Base-by-base conservation (phyloP, 2,329 filamentous ascomycete species). In the Tolypocladium capitatum region DNA sequence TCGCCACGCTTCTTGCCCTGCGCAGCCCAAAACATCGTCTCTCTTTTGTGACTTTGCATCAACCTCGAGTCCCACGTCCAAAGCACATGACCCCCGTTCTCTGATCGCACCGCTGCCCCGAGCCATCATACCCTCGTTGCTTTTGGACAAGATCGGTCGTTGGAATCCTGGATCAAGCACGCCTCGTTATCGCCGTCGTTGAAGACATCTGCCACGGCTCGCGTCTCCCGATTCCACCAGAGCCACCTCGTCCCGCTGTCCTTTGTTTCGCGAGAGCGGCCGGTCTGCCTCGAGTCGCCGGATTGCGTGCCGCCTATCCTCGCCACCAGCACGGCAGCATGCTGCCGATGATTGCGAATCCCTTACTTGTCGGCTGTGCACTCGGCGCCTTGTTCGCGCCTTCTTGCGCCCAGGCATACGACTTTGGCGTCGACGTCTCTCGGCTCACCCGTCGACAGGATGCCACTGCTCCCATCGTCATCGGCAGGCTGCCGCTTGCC, bases 351-450 rank as follows among this genome's bases (percentile, higher is more conserved):
- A 18, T 18, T 27, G 30, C 27, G 24, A 44, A 20, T 24, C 10
- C n/a, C 21, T 27, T 35, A 11, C 14, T 50, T 3, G 18, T 46
- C 30, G 24, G 18, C 28, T n/a, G 30, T 35, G 8, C 20, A 4
- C 28, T 52, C 21, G 47, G 43, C 33, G n/a, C 51, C 9, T 16
- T 50, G 5, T 36, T 51, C 9, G 46, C 30, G 14, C 13, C 45
- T 10, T 56, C 57, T 34, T 21, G 20, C 35, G 38, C 46, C n/a
- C 56, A 61, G 21, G 46, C 59, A 24, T 79, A 79, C 53, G 60
- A 78, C 54, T 78, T 76, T 55, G 74, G 74, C n/a, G 64, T 69
- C 46, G 68, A 72, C 51, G 58, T 68, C 20, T 57, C 62, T 28
- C 58, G 55, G 10, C 56, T 71, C 24, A 59, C 65, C 30, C 71